Conservation (phyloP, 768 basidiomycete genomes). For the Phaffia australis region DNA sequence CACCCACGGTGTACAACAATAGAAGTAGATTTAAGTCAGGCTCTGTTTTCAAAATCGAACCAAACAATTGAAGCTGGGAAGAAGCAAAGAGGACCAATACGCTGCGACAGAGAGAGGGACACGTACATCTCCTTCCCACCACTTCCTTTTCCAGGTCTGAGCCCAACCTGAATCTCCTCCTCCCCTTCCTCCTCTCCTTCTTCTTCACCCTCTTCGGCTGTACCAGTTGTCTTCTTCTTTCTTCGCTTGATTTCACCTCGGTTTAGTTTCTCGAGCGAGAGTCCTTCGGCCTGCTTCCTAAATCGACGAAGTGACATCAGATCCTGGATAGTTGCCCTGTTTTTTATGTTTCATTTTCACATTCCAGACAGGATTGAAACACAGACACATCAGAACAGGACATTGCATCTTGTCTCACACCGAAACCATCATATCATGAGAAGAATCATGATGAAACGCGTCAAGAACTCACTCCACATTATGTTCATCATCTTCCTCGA, state of each 20-base stretch:
- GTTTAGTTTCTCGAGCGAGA: constrained; percentile 72
- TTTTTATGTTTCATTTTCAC: constrained; percentile 28
- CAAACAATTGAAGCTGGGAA: not conserved
- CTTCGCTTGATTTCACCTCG: constrained; percentile 54
- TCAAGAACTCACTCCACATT: constrained; percentile 28
- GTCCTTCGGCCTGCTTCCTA: constrained; percentile 47
- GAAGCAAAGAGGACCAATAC: not conserved
- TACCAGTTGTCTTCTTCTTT: constrained; percentile 50
- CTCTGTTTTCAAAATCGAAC: constrained; percentile 39
- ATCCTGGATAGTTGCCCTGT: constrained; percentile 24
- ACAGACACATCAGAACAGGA: not conserved
- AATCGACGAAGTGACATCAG: constrained; percentile 20
- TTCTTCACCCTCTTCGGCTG: constrained; percentile 39
- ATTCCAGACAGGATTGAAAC: not conserved
- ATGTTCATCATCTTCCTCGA: constrained; percentile 30
- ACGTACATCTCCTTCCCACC: constrained; percentile 12
- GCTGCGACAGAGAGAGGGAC: not conserved
- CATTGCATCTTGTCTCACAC: not conserved
- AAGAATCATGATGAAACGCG: not conserved
- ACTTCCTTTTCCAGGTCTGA: constrained; percentile 20
- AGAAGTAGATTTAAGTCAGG: constrained; percentile 62
- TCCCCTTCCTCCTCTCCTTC: constrained; percentile 33
- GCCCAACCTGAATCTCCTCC: constrained; percentile 48
- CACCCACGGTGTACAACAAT: constrained; percentile 32
- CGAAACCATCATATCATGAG: not conserved